Percentiles rank a stretch among this genome's conserved stretches.
phyloP scores from a whole-genome alignment of 2,329 filamentous ascomycete species.

The Paraconiothyrium brasiliense region DNA sequence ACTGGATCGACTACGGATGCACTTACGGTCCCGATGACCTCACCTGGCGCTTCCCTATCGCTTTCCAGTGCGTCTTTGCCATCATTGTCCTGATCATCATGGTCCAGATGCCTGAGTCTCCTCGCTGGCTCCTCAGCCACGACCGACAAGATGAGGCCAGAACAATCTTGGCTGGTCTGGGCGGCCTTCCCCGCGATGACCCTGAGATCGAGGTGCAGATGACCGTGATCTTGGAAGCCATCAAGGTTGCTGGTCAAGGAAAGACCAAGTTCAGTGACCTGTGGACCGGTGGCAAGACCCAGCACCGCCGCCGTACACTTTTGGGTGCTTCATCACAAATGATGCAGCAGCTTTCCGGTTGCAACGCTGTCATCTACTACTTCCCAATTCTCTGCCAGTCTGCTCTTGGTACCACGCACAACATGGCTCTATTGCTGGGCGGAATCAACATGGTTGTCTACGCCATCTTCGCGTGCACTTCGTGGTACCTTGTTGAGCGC shows the following conservation, averaged over 20 bases:
- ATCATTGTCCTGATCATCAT: constrained; percentile 61
- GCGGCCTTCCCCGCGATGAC: constrained; percentile 53
- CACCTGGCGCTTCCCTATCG: constrained; percentile 55
- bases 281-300: constrained; percentile 59
- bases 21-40: constrained; percentile 18
- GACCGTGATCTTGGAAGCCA: constrained; percentile 55
- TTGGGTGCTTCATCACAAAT: constrained; percentile 62
- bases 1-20: constrained; percentile 22
- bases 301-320: constrained; percentile 59
- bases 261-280: constrained; percentile 44
- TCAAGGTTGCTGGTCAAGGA: constrained; percentile 53
- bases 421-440: constrained; percentile 56
- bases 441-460: constrained; percentile 66
- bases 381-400: constrained; percentile 53
- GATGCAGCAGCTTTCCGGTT: constrained; percentile 57
- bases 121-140: constrained; percentile 56
- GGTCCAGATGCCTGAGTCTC: constrained; percentile 57
- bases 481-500: constrained; percentile 72
- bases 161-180: constrained; percentile 57
- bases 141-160: constrained; percentile 55
- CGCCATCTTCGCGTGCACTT: constrained; percentile 64
- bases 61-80: constrained; percentile 63
- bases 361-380: constrained; percentile 40
- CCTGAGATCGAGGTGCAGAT: constrained; percentile 58
- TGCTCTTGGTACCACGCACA: constrained; percentile 61